phyloP scores from a whole-genome alignment of 805 yeast species.

The Saccharomycopsis sp. region DNA sequence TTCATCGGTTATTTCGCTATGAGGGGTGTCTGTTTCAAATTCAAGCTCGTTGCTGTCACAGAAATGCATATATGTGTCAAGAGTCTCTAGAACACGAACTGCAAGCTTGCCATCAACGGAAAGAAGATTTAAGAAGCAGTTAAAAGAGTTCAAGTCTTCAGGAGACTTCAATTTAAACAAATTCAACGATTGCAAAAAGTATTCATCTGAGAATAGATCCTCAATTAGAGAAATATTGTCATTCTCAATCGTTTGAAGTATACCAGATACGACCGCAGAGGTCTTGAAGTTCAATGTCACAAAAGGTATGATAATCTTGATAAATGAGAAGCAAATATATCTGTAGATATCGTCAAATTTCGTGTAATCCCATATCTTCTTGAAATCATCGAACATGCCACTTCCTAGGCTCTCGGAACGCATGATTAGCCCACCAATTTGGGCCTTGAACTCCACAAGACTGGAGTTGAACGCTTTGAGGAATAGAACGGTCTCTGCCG shows the following conservation, averaged over 20 bases:
- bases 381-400: constrained; percentile 5
- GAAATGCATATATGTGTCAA: constrained; percentile 57
- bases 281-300: constrained; percentile 1
- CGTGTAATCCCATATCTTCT: constrained; percentile 2
- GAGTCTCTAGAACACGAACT: constrained; percentile 46
- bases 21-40: constrained; percentile 33
- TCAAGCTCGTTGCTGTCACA: constrained; percentile 34
- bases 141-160: constrained; percentile 37
- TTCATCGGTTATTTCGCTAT: constrained; percentile 27
- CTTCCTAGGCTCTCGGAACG: constrained; percentile 18
- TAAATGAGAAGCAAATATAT: constrained; percentile 6
- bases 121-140: constrained; percentile 54
- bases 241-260: not conserved
- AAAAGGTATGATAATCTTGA: constrained; percentile 24
- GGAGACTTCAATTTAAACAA: constrained; percentile 74
- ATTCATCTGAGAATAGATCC: constrained; percentile 30
- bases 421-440: constrained; percentile 11
- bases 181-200: constrained; percentile 29
- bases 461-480: constrained; percentile 1
- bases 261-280: not conserved
- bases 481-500: constrained; percentile 12
- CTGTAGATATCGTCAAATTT: constrained; percentile 24
- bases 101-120: constrained; percentile 65
- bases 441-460: constrained; percentile 11
- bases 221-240: constrained; percentile 31